These are phyloP conservation scores for Rhizopus microsporus DNA, from an alignment of 371 early-diverging fungal species.

Conservation along the genomic window DNA sequence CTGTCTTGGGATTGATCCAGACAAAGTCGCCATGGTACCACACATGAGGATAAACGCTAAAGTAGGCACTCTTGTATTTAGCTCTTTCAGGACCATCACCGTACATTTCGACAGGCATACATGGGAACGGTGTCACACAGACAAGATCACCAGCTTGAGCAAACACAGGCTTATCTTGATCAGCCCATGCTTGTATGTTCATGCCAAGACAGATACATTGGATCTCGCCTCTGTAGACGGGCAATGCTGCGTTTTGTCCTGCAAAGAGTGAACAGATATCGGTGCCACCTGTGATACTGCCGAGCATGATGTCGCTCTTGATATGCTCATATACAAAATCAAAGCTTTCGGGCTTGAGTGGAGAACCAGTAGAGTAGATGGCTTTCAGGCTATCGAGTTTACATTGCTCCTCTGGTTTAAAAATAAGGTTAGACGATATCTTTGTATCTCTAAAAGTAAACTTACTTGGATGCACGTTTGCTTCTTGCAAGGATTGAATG, in stretches of 20 bases:
- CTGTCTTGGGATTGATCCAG: slow-evolving; percentile 80
- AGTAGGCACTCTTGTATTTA: slow-evolving; percentile 90
- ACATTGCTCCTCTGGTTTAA: slow-evolving; percentile 38
- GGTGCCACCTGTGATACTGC: slow-evolving; percentile 96
- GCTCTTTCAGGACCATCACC: slow-evolving; percentile 75
- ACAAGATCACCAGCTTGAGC: slow-evolving; percentile 89
- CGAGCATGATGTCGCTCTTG: slow-evolving; percentile 81
- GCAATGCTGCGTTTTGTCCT: slow-evolving; percentile 82
- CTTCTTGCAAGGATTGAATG: slow-evolving; percentile 88
- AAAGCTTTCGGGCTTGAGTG: slow-evolving; percentile 87
- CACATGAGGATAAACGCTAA: slow-evolving; percentile 75
- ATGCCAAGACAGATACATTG: slow-evolving; percentile 92
- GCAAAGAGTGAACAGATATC: slow-evolving; percentile 96
- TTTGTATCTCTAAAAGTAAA: not conserved
- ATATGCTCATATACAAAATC: slow-evolving; percentile 88
- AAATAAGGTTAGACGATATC: not conserved
- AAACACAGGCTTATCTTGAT: slow-evolving; percentile 65
- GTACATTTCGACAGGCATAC: slow-evolving; percentile 94
- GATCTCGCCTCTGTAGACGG: slow-evolving; percentile 95
- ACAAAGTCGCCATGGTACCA: slow-evolving; percentile 98
- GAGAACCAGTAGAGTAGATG: slow-evolving; percentile 94
- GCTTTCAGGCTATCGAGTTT: slow-evolving; percentile 69
- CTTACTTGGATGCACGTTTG: slow-evolving; percentile 63
- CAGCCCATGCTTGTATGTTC: slow-evolving; percentile 91
- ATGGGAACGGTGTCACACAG: slow-evolving; percentile 92